Evolutionary conservation across 2,329 filamentous ascomycete species (phyloP), one percentile per base, ranked within the genome.

Genomic region (Pseudocercospora eumusae): DNA sequence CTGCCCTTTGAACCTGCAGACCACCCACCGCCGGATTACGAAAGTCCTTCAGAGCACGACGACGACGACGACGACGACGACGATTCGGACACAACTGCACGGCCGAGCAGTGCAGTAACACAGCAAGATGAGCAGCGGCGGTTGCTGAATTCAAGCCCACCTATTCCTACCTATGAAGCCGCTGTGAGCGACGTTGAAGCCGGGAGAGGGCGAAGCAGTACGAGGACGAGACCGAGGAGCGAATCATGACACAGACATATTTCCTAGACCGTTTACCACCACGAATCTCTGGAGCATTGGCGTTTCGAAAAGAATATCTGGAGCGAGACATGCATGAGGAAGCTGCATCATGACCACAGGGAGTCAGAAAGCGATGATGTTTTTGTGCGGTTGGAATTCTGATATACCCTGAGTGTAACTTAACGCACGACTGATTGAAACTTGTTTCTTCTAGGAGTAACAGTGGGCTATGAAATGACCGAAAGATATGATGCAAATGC

Each of bases 101-200:
- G 63, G 52, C 62, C 66, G 23, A 56, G 57, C 21, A 56, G 72
- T 25, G 55, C 55, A 49, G 57, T 65, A 57, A 50, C 63, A 40
- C 52, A 54, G 5, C 42, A 57, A 42, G 54, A 53, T 58, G 63
- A 61, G 44, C 57, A 42, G 15, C 49, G 60, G 28, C 21, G 60
- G 58, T 18, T 65, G 62, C 50, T 65, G 5, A 65, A 60, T 23
- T 55, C 59, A 15, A 69, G 66, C 76, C 88, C 90, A 23, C 90
- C 91, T 0, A 92, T 95, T 66, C 91, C 91, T 1, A 93, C 86
- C 70, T 96, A 96, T 73, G 90, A 87, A 74, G 90, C 91, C 63
- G 91, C 90, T 1, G 82, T 92, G 15, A 64, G 67, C 54, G 70
- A 71, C 47, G 62, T 68, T 18, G 66, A 67, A 44, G 66, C 68